Evolutionary conservation across 208 protist genomes (phyloP), one percentile per base, ranked within the genome.

Genomic region (Perkinsela sp.): DNA sequence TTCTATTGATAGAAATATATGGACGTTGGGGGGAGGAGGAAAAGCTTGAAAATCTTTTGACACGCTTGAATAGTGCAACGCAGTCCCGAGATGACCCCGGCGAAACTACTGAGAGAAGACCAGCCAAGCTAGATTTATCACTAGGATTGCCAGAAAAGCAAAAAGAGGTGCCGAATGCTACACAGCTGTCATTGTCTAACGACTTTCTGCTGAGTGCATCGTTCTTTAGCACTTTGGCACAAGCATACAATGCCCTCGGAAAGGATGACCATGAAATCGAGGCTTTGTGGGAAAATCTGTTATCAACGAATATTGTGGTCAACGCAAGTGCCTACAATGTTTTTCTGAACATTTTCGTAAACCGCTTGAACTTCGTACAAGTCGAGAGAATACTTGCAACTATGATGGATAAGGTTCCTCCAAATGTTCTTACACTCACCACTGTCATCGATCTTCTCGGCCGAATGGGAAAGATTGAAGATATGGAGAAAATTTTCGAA

Each of bases 381-480:
- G 83, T 90, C 72, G 85, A 92, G 73, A 76, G 87, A 57, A 83
- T 92, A 29, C 74, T 92, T 30, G 79, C 89, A 68, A 87, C 81
- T 0, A 92, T 92, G 87, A 92, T 92, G 85, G 72, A 81, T 70
- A 76, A 85, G 0, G 83, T 90, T 22, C 87, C 87, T 1, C 84
- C 87, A 1, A 92, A 92, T 73, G 82, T 83, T 13, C 78, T 89
- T 13, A 92, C 85, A 2, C 83, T 83, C 48, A 92, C 87, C 31
- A 92, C 87, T 22, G 87, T 92, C 29, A 80, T 92, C 29, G 87
- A 92, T 71, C 88, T 92, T 82, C 81, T 92, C 66, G 87, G 87
- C 1, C 90, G 89, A 74, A 90, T 90, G 87, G 87, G 87, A 0
- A 75, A 83, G 0, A 76, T 92, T 1, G 72, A 69, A 1, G 83